Evolutionary conservation across 73 alveolate genomes (phyloP).

Genomic region (Paramecium biaurelia): DNA sequence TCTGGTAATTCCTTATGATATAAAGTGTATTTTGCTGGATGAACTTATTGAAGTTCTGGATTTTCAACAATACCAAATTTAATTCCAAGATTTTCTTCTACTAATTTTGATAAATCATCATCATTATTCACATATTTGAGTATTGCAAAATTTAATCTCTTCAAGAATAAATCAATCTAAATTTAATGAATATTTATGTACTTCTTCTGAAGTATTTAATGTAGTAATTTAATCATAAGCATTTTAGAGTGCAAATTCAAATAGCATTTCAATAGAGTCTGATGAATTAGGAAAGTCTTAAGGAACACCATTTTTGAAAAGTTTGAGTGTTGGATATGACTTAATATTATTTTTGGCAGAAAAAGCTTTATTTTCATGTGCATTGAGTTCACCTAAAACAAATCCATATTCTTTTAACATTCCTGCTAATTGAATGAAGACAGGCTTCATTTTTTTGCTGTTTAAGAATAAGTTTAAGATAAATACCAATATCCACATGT

Average conservation of each 20-base stretch:
- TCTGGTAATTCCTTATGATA: background rate
- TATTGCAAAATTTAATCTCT: background rate
- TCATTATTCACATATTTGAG: background rate
- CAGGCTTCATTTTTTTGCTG: slow-evolving; percentile 26
- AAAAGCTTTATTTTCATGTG: background rate
- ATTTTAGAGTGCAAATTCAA: background rate
- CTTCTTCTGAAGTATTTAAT: background rate
- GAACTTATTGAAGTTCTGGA: background rate
- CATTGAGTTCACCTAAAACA: slow-evolving; percentile 33
- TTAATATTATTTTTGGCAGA: background rate
- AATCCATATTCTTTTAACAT: slow-evolving; percentile 8
- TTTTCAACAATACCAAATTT: slow-evolving; percentile 8
- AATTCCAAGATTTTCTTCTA: background rate
- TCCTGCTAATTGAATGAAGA: background rate
- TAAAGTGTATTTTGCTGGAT: background rate
- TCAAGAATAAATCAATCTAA: slow-evolving; percentile 11
- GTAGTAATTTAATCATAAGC: background rate
- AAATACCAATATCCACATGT: slow-evolving; percentile 15
- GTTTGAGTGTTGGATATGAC: background rate
- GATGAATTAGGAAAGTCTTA: background rate
- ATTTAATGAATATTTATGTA: background rate
- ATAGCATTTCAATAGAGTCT: background rate
- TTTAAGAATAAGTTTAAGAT: background rate
- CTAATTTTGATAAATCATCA: background rate
- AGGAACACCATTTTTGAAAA: background rate